Base-by-base conservation (phyloP, 768 basidiomycete species). In the Kwoniella mangroviensis region DNA sequence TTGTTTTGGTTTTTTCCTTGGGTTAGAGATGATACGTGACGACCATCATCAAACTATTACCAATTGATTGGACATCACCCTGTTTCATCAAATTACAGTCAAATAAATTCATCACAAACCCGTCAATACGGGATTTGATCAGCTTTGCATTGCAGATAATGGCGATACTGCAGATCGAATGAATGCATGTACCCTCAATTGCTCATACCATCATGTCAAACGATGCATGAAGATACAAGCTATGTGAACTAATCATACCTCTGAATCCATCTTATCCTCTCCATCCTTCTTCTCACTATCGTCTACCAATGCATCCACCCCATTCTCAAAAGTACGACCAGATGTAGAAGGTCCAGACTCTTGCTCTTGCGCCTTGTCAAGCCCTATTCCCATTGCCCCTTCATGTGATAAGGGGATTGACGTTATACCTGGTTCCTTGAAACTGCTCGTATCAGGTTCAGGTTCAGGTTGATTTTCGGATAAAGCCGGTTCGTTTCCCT, bases 281-380 rank as follows among this genome's bases (percentile, higher is more conserved):
- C n/a, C 54, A 55, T 26, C 56, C 28, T n/a, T 58, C 11, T 42
- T 60, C 41, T 60, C 41, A 57, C 21, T 60, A 41, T 41, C 41
- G 2, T 21, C 58, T n/a, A 21, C 41, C 21, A 6, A 9, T 51
- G 2, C 4, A 17, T 63, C 62, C 1, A 52, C 62, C 22, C 40
- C 62, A 19, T 63, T 63, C 45, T 24, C 43, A 13, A 12, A 24
- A 7, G 12, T 24, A 15, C 40, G 28, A 17, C 9, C 40, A 60
- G 15, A 17, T n/a, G 2, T 17, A 19, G 58, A 43, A 15, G 21
- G 13, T 60, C 58, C 41, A 60, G 58, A 60, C 58, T 60, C 21
- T 60, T 41, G 34, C 34, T 34, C 34, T 40, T 42, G 9, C 58
- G 21, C 19, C 17, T 24, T 54, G n/a, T 22, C 15, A 54, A n/a